phyloP scores from a whole-genome alignment of 331 rosid species.

The Malus hybrid region DNA sequence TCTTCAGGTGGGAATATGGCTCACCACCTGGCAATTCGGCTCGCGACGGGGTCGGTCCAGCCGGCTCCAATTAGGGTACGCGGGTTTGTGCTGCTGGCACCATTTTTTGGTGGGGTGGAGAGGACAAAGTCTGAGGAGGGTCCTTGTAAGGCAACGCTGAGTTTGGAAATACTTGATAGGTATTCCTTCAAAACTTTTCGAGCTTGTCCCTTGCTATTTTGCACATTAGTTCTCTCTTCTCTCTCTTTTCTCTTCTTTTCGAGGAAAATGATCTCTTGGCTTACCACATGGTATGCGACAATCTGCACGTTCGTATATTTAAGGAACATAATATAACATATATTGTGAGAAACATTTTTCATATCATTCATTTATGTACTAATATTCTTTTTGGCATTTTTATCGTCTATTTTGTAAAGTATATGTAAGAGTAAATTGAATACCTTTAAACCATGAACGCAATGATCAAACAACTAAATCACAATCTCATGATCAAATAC shows the following conservation, averaged over 20 bases:
- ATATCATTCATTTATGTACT: too few species aligned
- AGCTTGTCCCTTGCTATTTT: background rate
- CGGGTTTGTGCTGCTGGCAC: slow-evolving; percentile 65
- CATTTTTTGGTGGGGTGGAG: slow-evolving; percentile 80
- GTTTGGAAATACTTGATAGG: slow-evolving; percentile 76
- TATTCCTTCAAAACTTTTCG: background rate
- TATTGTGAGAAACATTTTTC: background rate
- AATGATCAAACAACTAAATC: too few species aligned
- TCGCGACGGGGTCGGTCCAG: slow-evolving; percentile 17
- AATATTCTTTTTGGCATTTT: too few species aligned
- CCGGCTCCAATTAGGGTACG: slow-evolving; percentile 39
- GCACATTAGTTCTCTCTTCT: too few species aligned
- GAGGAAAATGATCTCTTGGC: too few species aligned
- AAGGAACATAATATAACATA: background rate
- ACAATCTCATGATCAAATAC: too few species aligned
- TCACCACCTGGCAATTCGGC: slow-evolving; percentile 67
- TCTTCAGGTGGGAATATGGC: slow-evolving; percentile 92
- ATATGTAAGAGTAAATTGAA: too few species aligned
- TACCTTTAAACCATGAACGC: too few species aligned
- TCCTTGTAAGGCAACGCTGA: slow-evolving; percentile 36
- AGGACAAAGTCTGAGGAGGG: slow-evolving; percentile 84
- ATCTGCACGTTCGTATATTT: background rate
- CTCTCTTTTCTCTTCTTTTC: too few species aligned
- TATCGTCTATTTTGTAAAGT: too few species aligned
- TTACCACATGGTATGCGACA: too few species aligned